These are phyloP conservation scores for Anethum foeniculum DNA, from an alignment of 140 eudicot species.

Conservation along the genomic window DNA sequence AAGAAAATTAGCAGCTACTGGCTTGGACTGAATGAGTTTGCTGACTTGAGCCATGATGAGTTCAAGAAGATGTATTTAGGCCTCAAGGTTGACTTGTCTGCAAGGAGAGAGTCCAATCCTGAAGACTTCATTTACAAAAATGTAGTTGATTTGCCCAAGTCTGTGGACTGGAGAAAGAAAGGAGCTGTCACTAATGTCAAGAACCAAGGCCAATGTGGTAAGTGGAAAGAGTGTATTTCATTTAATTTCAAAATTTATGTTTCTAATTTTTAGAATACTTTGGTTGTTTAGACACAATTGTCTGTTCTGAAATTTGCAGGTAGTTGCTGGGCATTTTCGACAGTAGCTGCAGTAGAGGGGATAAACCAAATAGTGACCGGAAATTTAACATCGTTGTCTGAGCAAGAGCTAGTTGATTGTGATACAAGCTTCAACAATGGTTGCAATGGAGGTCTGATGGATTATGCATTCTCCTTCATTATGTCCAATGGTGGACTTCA, in stretches of 20 bases:
- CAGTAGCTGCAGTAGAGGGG: slow-evolving; percentile 61
- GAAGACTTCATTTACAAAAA: slow-evolving; percentile 53
- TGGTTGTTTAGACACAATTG: background rate
- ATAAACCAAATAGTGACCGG: slow-evolving; percentile 66
- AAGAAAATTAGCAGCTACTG: slow-evolving; percentile 63
- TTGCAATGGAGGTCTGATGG: slow-evolving; percentile 71
- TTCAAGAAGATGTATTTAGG: slow-evolving; percentile 73
- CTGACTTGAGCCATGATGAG: slow-evolving; percentile 89
- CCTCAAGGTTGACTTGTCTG: slow-evolving; percentile 40
- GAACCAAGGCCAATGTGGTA: slow-evolving; percentile 95
- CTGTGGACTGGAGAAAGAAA: slow-evolving; percentile 95
- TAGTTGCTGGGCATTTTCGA: slow-evolving; percentile 91
- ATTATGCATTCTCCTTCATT: slow-evolving; percentile 41
- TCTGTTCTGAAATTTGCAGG: slow-evolving; percentile 33
- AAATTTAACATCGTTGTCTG: slow-evolving; percentile 44
- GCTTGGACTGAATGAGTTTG: slow-evolving; percentile 88
- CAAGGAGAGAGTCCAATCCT: slow-evolving; percentile 25
- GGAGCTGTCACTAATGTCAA: slow-evolving; percentile 80
- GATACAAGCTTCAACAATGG: slow-evolving; percentile 50
- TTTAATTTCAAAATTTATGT: background rate
- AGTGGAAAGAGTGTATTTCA: background rate
- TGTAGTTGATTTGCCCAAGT: slow-evolving; percentile 59
- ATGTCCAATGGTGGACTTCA: slow-evolving; percentile 60
- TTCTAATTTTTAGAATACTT: background rate
- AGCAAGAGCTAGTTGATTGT: slow-evolving; percentile 56